These are phyloP conservation scores for Anisogramma anomala DNA, from an alignment of 2,329 filamentous ascomycete species.

Conservation along the genomic window DNA sequence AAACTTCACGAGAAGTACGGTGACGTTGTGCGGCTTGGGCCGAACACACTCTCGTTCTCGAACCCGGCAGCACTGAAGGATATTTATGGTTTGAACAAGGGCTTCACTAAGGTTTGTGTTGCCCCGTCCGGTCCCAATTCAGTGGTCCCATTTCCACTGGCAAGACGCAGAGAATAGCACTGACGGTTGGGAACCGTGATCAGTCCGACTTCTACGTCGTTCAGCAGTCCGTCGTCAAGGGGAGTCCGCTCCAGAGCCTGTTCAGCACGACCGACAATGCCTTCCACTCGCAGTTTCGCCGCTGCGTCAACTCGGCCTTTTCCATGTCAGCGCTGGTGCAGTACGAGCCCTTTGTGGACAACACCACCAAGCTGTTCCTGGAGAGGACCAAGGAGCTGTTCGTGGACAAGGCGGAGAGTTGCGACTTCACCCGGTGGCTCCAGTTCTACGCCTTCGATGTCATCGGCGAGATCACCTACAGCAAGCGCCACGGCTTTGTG, in stretches of 20 bases:
- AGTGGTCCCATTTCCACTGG: no score
- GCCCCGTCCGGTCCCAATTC: no score
- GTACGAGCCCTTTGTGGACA: constrained; percentile 72
- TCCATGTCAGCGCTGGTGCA: constrained; percentile 66
- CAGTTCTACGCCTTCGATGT: constrained; percentile 78
- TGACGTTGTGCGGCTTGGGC: constrained; percentile 27
- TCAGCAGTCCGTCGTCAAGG: constrained; percentile 61
- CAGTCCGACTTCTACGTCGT: constrained; percentile 73
- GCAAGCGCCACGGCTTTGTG: constrained; percentile 63
- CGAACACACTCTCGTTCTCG: constrained; percentile 28
- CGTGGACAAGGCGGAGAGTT: constrained; percentile 32
- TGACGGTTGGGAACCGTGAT: no score
- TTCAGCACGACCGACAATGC: constrained; percentile 66
- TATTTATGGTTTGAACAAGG: constrained; percentile 66
- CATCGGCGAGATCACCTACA: constrained; percentile 67
- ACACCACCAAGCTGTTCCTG: constrained; percentile 61
- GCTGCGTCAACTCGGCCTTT: constrained; percentile 66
- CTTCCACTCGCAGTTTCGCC: constrained; percentile 63
- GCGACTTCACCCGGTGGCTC: constrained; percentile 60
- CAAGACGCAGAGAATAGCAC: no score
- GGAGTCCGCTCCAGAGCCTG: constrained; percentile 55
- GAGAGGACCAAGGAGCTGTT: constrained; percentile 47
- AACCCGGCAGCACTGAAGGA: constrained; percentile 12
- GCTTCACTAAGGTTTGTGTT: constrained; percentile 59
- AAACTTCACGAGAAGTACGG: constrained; percentile 34